Conservation (phyloP, 208 protist genomes). For the Crithidia brevicula region DNA sequence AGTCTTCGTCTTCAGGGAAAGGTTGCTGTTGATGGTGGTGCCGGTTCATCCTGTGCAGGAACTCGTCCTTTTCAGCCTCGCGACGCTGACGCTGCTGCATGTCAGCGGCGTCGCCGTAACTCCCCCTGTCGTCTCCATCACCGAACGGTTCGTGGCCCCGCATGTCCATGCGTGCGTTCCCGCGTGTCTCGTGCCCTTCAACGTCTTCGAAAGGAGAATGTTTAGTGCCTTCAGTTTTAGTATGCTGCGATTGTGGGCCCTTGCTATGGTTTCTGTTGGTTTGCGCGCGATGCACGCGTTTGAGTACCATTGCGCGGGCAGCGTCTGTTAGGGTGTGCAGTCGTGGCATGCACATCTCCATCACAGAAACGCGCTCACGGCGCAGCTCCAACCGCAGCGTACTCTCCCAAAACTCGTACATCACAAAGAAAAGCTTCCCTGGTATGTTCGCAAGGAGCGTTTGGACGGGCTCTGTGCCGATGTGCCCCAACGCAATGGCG, state of each 20-base stretch:
- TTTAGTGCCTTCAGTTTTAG: background rate
- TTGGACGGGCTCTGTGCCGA: constrained; percentile 49
- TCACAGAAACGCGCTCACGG: constrained; percentile 43
- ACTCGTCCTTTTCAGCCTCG: constrained; percentile 1
- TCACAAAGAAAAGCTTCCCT: constrained; percentile 42
- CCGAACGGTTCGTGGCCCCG: constrained; percentile 8
- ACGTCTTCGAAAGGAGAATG: background rate
- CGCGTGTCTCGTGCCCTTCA: background rate
- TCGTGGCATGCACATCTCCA: constrained; percentile 41
- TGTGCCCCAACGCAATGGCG: constrained; percentile 34
- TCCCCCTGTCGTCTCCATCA: background rate
- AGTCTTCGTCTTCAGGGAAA: background rate
- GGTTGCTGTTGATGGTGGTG: background rate
- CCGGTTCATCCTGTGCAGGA: background rate
- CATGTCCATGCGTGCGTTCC: background rate
- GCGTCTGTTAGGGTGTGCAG: constrained; percentile 49
- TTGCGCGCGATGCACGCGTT: constrained; percentile 12
- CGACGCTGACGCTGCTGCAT: constrained; percentile 7
- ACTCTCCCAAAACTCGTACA: constrained; percentile 66
- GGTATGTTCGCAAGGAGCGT: constrained; percentile 25
- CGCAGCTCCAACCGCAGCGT: constrained; percentile 64
- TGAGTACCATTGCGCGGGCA: constrained; percentile 33
- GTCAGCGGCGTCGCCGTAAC: background rate
- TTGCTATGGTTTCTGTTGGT: background rate
- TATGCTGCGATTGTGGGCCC: background rate